These are phyloP conservation scores for Cardamine resedifolia DNA, from an alignment of 345 rosid genomes.

Conservation along the genomic window DNA sequence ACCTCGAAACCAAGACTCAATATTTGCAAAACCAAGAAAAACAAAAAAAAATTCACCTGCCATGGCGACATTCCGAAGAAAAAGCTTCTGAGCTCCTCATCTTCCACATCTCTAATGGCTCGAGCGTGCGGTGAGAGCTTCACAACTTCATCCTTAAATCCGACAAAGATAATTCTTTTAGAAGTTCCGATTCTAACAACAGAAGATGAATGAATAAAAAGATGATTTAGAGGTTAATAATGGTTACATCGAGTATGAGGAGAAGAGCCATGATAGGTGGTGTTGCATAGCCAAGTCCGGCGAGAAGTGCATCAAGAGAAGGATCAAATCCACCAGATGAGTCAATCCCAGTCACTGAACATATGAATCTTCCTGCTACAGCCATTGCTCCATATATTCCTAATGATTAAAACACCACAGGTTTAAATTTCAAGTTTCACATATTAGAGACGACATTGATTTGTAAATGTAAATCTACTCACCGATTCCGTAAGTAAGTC, in stretches of 20 bases:
- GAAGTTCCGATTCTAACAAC: neutral
- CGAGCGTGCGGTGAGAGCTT: slow-evolving; percentile 94
- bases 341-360: slow-evolving; percentile 83
- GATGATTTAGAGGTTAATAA: neutral
- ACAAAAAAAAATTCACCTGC: slow-evolving; percentile 54
- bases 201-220: neutral
- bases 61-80: slow-evolving; percentile 97
- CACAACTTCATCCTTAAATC: slow-evolving; percentile 89
- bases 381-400: slow-evolving; percentile 97
- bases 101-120: slow-evolving; percentile 98
- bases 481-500: slow-evolving; percentile 96
- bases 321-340: slow-evolving; percentile 78
- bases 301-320: slow-evolving; percentile 69
- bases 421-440: neutral
- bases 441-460: too few relatives aligned
- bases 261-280: slow-evolving; percentile 98
- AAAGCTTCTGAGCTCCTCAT: slow-evolving; percentile 92
- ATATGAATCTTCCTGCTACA: slow-evolving; percentile 80
- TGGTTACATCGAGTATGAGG: slow-evolving; percentile 76
- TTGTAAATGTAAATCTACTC: slow-evolving; percentile 7
- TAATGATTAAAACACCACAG: slow-evolving; percentile 18
- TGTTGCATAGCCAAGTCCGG: slow-evolving; percentile 89
- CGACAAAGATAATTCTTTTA: neutral
- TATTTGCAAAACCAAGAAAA: neutral
- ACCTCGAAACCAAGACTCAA: too few relatives aligned